phyloP scores from a whole-genome alignment of 306 rosid genomes.

The Cercis canadensis region DNA sequence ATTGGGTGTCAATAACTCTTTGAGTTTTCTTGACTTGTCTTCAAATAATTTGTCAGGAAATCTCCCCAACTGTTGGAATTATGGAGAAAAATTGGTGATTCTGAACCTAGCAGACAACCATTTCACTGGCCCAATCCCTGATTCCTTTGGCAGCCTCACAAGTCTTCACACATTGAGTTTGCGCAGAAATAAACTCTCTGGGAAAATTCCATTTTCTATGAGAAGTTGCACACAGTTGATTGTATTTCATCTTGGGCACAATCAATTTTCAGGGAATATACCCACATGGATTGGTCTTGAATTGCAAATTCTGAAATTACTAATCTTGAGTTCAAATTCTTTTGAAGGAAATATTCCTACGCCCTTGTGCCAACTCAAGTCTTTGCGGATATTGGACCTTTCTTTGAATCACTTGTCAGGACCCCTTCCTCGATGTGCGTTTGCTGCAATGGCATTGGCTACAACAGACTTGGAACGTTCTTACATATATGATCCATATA shows the following conservation, averaged over 20 bases:
- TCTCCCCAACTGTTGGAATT: slow-evolving; percentile 24
- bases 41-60: slow-evolving; percentile 16
- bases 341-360: slow-evolving; percentile 31
- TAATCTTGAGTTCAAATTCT: background rate
- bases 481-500: no score
- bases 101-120: background rate
- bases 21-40: slow-evolving; percentile 19
- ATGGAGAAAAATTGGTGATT: background rate
- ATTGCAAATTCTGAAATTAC: background rate
- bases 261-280: slow-evolving; percentile 25
- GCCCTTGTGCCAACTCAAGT: slow-evolving; percentile 16
- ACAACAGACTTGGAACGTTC: background rate
- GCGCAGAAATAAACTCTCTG: background rate
- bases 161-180: slow-evolving; percentile 2
- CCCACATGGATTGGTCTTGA: slow-evolving; percentile 42
- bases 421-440: slow-evolving; percentile 33
- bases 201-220: slow-evolving; percentile 9
- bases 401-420: slow-evolving; percentile 29
- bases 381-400: slow-evolving; percentile 26
- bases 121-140: slow-evolving; percentile 35
- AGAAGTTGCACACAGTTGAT: background rate
- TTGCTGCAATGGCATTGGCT: slow-evolving; percentile 7
- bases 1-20: slow-evolving; percentile 22
- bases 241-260: background rate
- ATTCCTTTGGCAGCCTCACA: slow-evolving; percentile 30